Evolutionary conservation across 192 early-diverging fungal genomes (phyloP).

Genomic region (Coemansia sp.): DNA sequence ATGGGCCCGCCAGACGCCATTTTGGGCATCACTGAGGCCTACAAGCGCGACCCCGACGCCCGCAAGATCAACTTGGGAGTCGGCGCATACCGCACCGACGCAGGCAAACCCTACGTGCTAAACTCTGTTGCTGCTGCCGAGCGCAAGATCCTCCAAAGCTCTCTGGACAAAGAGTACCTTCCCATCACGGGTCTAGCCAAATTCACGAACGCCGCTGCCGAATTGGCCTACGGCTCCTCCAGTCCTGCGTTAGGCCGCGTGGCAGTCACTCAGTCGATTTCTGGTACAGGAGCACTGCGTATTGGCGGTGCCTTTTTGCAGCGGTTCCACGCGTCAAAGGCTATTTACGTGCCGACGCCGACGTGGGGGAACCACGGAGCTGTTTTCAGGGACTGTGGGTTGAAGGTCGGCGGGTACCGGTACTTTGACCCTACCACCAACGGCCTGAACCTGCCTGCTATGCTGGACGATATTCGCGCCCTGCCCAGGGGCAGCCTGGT

Average conservation of each 20-base stretch:
- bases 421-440: slow-evolving; percentile 95
- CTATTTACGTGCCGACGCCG: slow-evolving; percentile 88
- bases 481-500: slow-evolving; percentile 86
- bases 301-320: slow-evolving; percentile 87
- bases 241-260: slow-evolving; percentile 67
- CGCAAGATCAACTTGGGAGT: slow-evolving; percentile 98
- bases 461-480: slow-evolving; percentile 86
- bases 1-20: slow-evolving; percentile 76
- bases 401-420: slow-evolving; percentile 83
- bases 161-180: slow-evolving; percentile 94
- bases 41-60: slow-evolving; percentile 84
- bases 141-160: slow-evolving; percentile 59
- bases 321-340: slow-evolving; percentile 73
- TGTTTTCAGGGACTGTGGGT: slow-evolving; percentile 86
- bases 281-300: slow-evolving; percentile 95
- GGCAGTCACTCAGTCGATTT: slow-evolving; percentile 90
- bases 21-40: slow-evolving; percentile 89
- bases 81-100: slow-evolving; percentile 95
- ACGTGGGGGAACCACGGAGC: slow-evolving; percentile 98
- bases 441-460: slow-evolving; percentile 87
- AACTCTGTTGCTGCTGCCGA: slow-evolving; percentile 89
- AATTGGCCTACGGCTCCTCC: slow-evolving; percentile 82
- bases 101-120: slow-evolving; percentile 90
- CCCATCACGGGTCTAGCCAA: slow-evolving; percentile 86
- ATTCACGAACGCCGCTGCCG: slow-evolving; percentile 78